A percentile compares a stretch with the other conserved stretches of the same genome.
These are phyloP conservation scores for Silene latifolia DNA, from an alignment of 148 eudicot genomes.

Conservation along the genomic window DNA sequence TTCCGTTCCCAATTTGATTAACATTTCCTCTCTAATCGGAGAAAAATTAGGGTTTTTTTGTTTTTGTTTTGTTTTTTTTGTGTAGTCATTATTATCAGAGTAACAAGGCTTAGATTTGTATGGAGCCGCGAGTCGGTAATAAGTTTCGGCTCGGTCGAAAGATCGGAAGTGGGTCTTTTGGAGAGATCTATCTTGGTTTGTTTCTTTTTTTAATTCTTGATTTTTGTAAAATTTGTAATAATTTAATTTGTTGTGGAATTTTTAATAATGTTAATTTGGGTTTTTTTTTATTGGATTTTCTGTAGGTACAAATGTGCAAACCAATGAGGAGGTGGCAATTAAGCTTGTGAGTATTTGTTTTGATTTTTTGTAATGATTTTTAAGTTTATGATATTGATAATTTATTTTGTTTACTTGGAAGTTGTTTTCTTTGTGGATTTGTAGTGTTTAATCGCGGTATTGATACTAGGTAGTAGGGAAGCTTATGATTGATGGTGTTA, in stretches of 20 bases:
- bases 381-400: neutral
- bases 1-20: slow-evolving; percentile 10
- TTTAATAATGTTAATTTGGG: neutral
- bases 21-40: neutral
- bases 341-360: slow-evolving; percentile 59
- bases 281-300: neutral
- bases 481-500: neutral
- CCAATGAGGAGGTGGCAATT: slow-evolving; percentile 71
- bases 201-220: neutral
- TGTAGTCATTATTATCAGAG: neutral
- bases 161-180: slow-evolving; percentile 77
- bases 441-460: neutral
- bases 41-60: neutral
- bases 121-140: slow-evolving; percentile 72
- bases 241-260: neutral
- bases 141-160: slow-evolving; percentile 72
- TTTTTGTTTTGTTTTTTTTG: neutral
- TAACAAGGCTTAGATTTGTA: slow-evolving; percentile 22
- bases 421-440: neutral
- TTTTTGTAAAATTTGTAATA: neutral
- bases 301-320: slow-evolving; percentile 68
- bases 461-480: slow-evolving; percentile 4
- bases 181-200: slow-evolving; percentile 78
- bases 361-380: neutral
- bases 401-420: neutral